Evolutionary conservation across 441 rosid species (phyloP).

Genomic region (Aleurites moluccanus): DNA sequence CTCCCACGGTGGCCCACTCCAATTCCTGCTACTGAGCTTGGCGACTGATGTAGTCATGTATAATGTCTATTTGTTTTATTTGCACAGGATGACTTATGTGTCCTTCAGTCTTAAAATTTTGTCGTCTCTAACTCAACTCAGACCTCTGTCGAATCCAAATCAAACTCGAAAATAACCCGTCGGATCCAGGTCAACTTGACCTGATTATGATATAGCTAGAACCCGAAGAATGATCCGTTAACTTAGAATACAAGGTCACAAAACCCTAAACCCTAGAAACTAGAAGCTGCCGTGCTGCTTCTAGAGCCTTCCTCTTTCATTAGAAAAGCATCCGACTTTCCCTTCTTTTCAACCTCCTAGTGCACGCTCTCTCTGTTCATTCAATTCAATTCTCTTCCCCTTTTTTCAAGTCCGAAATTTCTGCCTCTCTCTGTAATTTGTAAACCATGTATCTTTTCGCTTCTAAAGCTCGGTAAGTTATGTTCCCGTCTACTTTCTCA

Average conservation of each 20-base stretch:
- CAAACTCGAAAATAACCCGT: too few species aligned
- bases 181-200: too few species aligned
- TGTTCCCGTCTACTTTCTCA: background rate
- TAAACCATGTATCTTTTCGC: slow-evolving; percentile 67
- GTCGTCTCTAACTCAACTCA: too few species aligned
- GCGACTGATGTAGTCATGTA: too few species aligned
- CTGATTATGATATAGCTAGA: too few species aligned
- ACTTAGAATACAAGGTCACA: too few species aligned
- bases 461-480: slow-evolving; percentile 65
- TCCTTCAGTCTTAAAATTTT: too few species aligned
- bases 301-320: slow-evolving; percentile 45
- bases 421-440: background rate
- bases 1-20: too few species aligned
- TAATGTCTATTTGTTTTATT: too few species aligned
- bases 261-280: slow-evolving; percentile 67
- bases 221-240: background rate
- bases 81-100: too few species aligned
- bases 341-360: background rate
- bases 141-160: too few species aligned
- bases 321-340: slow-evolving; percentile 24
- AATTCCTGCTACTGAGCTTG: too few species aligned
- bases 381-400: background rate
- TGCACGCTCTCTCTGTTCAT: background rate
- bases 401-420: background rate
- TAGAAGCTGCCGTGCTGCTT: slow-evolving; percentile 32